These are phyloP conservation scores for Leccinellum rugosiceps DNA, from an alignment of 768 basidiomycete species.

Conservation along the genomic window DNA sequence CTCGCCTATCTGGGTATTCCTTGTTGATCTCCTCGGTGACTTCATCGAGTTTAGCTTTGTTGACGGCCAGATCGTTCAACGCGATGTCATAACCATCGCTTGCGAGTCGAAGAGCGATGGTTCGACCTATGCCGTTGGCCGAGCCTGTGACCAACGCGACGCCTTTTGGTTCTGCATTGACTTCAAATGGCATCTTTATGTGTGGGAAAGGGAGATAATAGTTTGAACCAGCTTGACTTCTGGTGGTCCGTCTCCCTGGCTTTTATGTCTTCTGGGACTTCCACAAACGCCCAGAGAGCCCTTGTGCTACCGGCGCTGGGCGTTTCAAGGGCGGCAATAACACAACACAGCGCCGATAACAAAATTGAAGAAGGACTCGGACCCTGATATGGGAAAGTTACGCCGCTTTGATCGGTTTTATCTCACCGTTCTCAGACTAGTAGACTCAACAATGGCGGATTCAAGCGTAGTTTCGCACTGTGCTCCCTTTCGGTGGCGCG, in stretches of 20 bases:
- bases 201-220: not conserved
- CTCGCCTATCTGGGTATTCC: conserved; percentile 5
- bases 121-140: conserved; percentile 32
- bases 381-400: not conserved
- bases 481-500: not conserved
- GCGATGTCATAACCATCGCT: conserved; percentile 35
- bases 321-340: not conserved
- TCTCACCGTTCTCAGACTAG: not conserved
- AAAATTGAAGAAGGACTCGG: not conserved
- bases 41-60: conserved; percentile 16
- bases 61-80: conserved; percentile 32
- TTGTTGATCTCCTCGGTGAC: conserved; percentile 13
- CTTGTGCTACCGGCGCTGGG: not conserved
- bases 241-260: not conserved
- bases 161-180: conserved; percentile 19
- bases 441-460: not conserved
- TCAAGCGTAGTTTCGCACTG: not conserved
- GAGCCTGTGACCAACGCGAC: conserved; percentile 33
- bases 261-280: conserved; percentile 1
- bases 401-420: not conserved
- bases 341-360: not conserved
- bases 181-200: conserved; percentile 6
- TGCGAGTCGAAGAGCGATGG: conserved; percentile 36
- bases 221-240: not conserved
- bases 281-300: not conserved